phyloP scores from a whole-genome alignment of 805 yeast species.

The Schwanniomyces polymorphus region DNA sequence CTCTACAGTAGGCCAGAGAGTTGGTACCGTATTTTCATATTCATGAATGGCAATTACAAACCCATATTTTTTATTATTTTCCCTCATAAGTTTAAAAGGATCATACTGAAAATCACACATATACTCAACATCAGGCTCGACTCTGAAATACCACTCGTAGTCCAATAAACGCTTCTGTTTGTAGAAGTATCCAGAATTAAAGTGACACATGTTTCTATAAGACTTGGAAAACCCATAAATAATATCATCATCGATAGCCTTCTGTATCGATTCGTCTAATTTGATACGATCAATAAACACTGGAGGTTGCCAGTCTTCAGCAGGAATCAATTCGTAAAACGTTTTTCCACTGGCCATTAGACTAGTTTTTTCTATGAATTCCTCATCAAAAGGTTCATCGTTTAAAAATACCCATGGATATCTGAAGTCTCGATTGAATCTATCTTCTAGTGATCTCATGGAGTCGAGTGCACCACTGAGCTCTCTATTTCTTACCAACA shows the following conservation, averaged over 20 bases:
- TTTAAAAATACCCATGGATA: conserved; percentile 48
- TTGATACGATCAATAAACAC: conserved; percentile 28
- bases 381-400: conserved; percentile 42
- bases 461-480: conserved; percentile 63
- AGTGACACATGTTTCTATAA: conserved; percentile 70
- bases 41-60: conserved; percentile 53
- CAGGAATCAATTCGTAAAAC: conserved; percentile 41
- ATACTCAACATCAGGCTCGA: conserved; percentile 58
- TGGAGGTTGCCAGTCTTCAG: conserved; percentile 42
- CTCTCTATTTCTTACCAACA: conserved; percentile 86
- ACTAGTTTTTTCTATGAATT: conserved; percentile 42
- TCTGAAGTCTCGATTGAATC: conserved; percentile 37
- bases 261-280: conserved; percentile 21
- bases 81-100: conserved; percentile 45
- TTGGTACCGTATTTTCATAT: conserved; percentile 51
- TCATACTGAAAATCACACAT: conserved; percentile 59
- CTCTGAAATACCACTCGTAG: conserved; percentile 60
- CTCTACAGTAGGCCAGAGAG: conserved; percentile 51
- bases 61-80: conserved; percentile 48
- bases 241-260: conserved; percentile 21
- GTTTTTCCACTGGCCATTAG: conserved; percentile 45
- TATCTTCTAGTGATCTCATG: conserved; percentile 43
- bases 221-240: conserved; percentile 50
- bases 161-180: conserved; percentile 42
- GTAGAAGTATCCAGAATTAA: conserved; percentile 65